These are phyloP conservation scores for Trichosporon asahii DNA, from an alignment of 1,284 basidiomycete genomes.

Conservation along the genomic window DNA sequence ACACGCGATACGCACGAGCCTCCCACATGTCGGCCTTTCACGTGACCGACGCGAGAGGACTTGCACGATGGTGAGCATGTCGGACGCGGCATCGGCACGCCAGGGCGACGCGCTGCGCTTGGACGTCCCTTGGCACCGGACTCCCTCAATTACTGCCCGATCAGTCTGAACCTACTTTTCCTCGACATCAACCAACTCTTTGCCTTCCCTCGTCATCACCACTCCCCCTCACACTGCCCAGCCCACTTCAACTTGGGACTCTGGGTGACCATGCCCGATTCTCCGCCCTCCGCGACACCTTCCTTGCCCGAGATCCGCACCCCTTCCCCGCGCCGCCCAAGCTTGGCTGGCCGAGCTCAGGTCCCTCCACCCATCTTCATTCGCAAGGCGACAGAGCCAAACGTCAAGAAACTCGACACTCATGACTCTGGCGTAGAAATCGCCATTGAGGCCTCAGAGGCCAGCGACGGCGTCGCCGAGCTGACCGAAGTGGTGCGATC, in stretches of 20 bases:
- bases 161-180: not conserved
- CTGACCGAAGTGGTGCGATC: not conserved
- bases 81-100: not conserved
- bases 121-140: not conserved
- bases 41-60: not conserved
- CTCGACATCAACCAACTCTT: not conserved
- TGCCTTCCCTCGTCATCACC: not conserved
- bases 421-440: slow-evolving; percentile 1
- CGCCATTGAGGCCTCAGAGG: not conserved
- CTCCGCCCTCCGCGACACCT: not conserved
- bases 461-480: slow-evolving; percentile 4
- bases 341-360: not conserved
- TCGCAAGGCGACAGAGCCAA: slow-evolving; percentile 12
- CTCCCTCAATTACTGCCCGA: not conserved
- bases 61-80: not conserved
- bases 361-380: slow-evolving; percentile 17
- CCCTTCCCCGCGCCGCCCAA: not conserved
- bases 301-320: not conserved
- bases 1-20: not conserved
- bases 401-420: not conserved
- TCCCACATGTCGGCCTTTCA: not conserved
- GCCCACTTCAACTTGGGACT: not conserved
- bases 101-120: not conserved
- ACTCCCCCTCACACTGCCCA: not conserved
- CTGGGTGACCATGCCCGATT: not conserved